Conservation (phyloP, 805 yeast species). For the Wickerhamomyces hampshirensis region DNA sequence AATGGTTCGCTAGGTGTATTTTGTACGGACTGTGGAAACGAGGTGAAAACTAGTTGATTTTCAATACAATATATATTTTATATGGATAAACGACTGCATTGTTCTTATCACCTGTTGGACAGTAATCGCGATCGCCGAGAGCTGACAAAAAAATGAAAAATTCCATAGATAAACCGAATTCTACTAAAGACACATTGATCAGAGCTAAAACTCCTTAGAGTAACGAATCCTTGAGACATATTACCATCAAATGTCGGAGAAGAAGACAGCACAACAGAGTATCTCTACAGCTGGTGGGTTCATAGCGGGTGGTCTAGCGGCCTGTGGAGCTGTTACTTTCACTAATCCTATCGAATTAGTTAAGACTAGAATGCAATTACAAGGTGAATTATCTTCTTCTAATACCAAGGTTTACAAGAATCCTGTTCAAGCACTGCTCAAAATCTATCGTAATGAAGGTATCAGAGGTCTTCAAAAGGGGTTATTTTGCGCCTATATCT, state of each 20-base stretch:
- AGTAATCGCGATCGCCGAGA: no score
- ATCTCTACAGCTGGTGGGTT: slow-evolving; percentile 74
- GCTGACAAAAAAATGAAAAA: no score
- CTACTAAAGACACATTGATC: no score
- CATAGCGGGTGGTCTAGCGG: slow-evolving; percentile 88
- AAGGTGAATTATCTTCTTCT: slow-evolving; percentile 74
- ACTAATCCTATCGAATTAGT: slow-evolving; percentile 95
- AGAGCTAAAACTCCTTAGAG: no score
- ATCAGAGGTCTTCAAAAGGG: slow-evolving; percentile 87
- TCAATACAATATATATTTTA: no score
- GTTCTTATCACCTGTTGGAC: no score
- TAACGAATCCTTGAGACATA: no score
- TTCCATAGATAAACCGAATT: no score
- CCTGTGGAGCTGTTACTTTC: slow-evolving; percentile 96
- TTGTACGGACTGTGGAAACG: slow-evolving; percentile 27
- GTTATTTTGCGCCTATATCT: slow-evolving; percentile 78
- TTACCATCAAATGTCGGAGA: slow-evolving; percentile 14
- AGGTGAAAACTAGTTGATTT: slow-evolving; percentile 12
- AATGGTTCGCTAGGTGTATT: slow-evolving; percentile 12
- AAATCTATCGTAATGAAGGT: slow-evolving; percentile 79
- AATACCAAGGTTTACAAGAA: slow-evolving; percentile 64
- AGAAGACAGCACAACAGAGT: slow-evolving; percentile 46
- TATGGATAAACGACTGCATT: no score
- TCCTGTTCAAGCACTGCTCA: slow-evolving; percentile 75
- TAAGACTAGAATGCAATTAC: slow-evolving; percentile 94